phyloP scores from a whole-genome alignment of 2,329 filamentous ascomycete genomes.

The Didymella glomerata region DNA sequence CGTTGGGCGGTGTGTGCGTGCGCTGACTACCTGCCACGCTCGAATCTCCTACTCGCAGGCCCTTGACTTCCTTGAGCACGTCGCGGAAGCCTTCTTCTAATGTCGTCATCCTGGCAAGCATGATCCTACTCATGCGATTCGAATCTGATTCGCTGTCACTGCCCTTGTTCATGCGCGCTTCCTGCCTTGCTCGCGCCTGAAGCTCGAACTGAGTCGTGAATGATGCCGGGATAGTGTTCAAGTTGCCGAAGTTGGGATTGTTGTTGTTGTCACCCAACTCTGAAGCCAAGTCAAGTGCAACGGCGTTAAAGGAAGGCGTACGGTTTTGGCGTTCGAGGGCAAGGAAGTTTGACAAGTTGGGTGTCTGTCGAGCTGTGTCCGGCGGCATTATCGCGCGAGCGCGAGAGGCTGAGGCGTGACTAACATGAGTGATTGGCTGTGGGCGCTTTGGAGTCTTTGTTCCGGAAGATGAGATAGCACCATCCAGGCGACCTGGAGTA shows the following conservation, averaged over 20 bases:
- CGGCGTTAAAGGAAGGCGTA: slow-evolving; percentile 70
- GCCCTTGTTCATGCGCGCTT: slow-evolving; percentile 31
- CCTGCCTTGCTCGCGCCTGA: slow-evolving; percentile 39
- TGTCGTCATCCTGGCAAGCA: slow-evolving; percentile 90
- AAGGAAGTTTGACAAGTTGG: slow-evolving; percentile 64
- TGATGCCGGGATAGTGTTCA: slow-evolving; percentile 73
- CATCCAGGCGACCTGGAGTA: slow-evolving; percentile 44
- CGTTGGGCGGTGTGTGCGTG: slow-evolving; percentile 40
- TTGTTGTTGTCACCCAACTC: slow-evolving; percentile 71
- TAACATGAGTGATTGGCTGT: slow-evolving; percentile 16
- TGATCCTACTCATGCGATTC: slow-evolving; percentile 69
- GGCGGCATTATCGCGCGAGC: slow-evolving; percentile 44
- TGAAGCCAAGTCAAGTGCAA: slow-evolving; percentile 72
- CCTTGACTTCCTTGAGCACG: slow-evolving; percentile 81
- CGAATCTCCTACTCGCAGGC: slow-evolving; percentile 58
- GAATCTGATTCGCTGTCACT: slow-evolving; percentile 46
- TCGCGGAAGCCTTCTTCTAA: slow-evolving; percentile 91
- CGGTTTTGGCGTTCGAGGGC: slow-evolving; percentile 57
- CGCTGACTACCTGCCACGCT: slow-evolving; percentile 38
- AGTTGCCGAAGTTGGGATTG: slow-evolving; percentile 67
- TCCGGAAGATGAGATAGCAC: slow-evolving; percentile 34
- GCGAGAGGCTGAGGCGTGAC: slow-evolving; percentile 41
- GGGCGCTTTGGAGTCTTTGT: slow-evolving; percentile 56
- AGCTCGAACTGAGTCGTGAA: slow-evolving; percentile 73
- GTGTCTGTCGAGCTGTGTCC: slow-evolving; percentile 66